phyloP scores from a whole-genome alignment of 495 filamentous ascomycete species.

The Margaritispora aquatica region DNA sequence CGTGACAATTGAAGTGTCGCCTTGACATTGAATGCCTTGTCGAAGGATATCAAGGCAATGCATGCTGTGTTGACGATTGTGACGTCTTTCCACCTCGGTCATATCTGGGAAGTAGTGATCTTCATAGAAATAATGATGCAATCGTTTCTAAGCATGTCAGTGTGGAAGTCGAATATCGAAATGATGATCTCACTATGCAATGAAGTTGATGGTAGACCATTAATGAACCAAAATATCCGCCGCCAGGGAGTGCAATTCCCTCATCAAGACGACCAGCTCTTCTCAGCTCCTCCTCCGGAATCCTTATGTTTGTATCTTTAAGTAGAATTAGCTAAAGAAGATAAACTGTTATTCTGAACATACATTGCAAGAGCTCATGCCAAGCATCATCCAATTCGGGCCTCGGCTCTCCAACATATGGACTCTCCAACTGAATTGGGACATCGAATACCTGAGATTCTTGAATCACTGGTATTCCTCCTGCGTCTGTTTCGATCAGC shows the following conservation, averaged over 20 bases:
- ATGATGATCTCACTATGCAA: constrained; percentile 10
- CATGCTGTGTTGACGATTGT: neutral
- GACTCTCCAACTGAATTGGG: constrained; percentile 1
- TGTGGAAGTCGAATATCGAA: no score
- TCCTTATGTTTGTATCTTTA: neutral
- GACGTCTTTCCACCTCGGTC: neutral
- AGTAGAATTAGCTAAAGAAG: neutral
- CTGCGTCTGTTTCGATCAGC: neutral
- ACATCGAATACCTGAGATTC: neutral
- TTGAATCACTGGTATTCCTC: neutral
- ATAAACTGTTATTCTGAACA: neutral
- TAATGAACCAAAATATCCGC: constrained; percentile 2
- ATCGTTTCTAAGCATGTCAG: neutral
- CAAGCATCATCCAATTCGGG: constrained; percentile 16
- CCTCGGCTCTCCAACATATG: constrained; percentile 12
- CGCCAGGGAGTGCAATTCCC: neutral
- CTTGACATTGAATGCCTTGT: constrained; percentile 28
- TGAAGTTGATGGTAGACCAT: constrained; percentile 26
- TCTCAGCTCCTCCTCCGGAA: constrained; percentile 2
- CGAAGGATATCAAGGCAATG: constrained; percentile 28
- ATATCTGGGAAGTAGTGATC: neutral
- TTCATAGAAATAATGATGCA: neutral
- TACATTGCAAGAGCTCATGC: constrained; percentile 9
- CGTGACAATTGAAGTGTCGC: constrained; percentile 22
- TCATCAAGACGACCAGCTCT: neutral